These are phyloP conservation scores for Trametes coccinea DNA, from an alignment of 768 basidiomycete species.

Conservation along the genomic window DNA sequence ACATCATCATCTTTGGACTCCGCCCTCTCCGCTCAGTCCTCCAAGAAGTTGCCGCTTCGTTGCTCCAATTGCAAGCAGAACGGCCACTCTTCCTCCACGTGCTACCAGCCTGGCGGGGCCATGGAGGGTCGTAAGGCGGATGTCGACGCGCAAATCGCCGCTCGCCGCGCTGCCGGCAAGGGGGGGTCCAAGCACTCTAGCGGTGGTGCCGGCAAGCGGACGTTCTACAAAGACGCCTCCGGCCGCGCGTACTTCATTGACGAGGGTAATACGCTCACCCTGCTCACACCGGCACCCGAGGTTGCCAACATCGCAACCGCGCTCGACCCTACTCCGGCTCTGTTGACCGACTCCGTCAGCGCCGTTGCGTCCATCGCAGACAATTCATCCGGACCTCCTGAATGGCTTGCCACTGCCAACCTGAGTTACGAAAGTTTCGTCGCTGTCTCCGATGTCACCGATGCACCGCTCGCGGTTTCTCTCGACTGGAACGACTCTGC, in stretches of 20 bases:
- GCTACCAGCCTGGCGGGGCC: slow-evolving; percentile 3
- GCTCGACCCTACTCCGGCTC: not conserved
- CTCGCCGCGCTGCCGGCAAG: not conserved
- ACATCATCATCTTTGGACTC: not conserved
- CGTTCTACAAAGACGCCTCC: not conserved
- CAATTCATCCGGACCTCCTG: no score
- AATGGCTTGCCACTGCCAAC: not conserved
- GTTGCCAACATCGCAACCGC: not conserved
- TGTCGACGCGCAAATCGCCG: not conserved
- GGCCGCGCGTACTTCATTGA: not conserved
- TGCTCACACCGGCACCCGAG: not conserved
- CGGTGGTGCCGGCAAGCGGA: no score
- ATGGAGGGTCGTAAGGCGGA: not conserved
- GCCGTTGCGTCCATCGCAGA: no score
- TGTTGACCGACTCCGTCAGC: no score
- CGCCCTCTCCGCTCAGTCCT: not conserved
- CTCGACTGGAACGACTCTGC: not conserved
- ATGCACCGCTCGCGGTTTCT: not conserved
- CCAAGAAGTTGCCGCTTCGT: not conserved
- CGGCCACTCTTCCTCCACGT: not conserved
- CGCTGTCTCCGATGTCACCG: not conserved
- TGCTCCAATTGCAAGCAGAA: not conserved
- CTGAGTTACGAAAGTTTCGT: not conserved
- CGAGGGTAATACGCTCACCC: not conserved
- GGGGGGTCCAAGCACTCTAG: not conserved